Base-by-base conservation (phyloP, 1,139 yeast genomes). In the Saccharomyces hybrid region DNA sequence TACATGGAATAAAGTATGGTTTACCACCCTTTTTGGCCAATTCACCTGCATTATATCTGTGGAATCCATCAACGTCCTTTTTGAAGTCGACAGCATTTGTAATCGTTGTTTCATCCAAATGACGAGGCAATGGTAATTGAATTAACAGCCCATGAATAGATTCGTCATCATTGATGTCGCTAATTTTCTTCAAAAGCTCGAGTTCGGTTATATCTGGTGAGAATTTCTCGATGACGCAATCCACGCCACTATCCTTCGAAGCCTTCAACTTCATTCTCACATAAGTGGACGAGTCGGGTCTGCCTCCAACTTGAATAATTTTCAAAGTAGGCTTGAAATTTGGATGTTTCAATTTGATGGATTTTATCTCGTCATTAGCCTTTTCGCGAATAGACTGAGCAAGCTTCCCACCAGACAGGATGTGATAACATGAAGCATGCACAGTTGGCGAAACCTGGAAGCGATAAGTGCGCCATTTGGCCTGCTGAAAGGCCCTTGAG, bases 51-150 rank as follows among this genome's bases (percentile, higher is more conserved):
- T 86, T 86, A 69, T 77, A 79, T 59, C 87, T 82, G 53, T 84
- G 86, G 64, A 86, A 85, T 1, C 95, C 95, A 71, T 86, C 95
- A 34, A 86, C 91, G 65, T 86, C 95, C 67, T 86, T 86, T 52
- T 78, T 82, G 48, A 81, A 81, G 14, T 76, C 73, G 11, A 86
- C 93, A 2, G 86, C 75, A 67, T 85, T 84, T 34, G 95, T 86
- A 55, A 86, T 76, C 50, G 72, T 67, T 26, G 86, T 81, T 71
- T 86, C 91, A 65, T 86, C 80, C 53, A 86, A 73, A 66, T 84
- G 90, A 53, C 75, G 70, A 49, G 95, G 95, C 58, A 86, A 73
- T 1, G 95, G 95, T 56, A 86, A 75, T 70, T 86, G 95, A 56
- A 86, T 80, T 62, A 86, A 74, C 29, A 86, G 70, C 19, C 93